Conservation (phyloP, 257 asterid genomes). For the Solanum rostratum region DNA sequence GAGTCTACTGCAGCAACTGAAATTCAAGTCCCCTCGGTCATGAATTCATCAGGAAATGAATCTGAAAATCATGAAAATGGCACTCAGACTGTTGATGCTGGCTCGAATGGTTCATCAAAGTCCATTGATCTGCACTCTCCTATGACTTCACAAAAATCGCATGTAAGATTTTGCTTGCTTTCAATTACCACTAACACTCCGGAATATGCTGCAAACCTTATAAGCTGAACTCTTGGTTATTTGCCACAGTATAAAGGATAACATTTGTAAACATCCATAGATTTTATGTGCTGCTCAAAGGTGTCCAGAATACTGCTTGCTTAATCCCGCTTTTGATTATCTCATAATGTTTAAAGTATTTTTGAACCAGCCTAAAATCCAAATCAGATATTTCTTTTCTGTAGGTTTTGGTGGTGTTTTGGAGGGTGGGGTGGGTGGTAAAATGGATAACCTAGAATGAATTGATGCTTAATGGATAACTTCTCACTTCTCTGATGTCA, state of each 20-base stretch:
- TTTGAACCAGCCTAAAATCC: not conserved
- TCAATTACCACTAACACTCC: not conserved
- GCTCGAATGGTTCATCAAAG: constrained; percentile 18
- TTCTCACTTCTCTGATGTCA: not conserved
- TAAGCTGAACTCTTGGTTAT: not conserved
- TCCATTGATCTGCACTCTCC: constrained; percentile 29
- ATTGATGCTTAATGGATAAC: not conserved
- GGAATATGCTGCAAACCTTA: not conserved
- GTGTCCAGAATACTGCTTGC: not conserved
- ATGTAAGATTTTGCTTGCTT: constrained; percentile 16
- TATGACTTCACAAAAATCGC: constrained; percentile 20
- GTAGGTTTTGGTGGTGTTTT: not conserved
- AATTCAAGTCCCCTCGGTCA: constrained; percentile 17
- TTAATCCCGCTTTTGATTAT: not conserved
- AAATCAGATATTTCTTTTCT: not conserved
- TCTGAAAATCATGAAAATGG: constrained; percentile 28
- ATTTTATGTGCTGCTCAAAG: not conserved
- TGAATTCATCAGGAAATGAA: constrained; percentile 21
- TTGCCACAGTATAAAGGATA: not conserved
- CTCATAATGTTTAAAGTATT: not conserved
- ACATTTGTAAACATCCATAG: not conserved
- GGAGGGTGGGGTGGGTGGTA: not conserved
- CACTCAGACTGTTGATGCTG: constrained; percentile 28
- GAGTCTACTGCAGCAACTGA: constrained; percentile 29
- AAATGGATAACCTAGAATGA: not conserved